Percentiles rank a stretch among this genome's conserved stretches.
Conservation (phyloP, 306 rosid species). For the Vigna mungo region DNA sequence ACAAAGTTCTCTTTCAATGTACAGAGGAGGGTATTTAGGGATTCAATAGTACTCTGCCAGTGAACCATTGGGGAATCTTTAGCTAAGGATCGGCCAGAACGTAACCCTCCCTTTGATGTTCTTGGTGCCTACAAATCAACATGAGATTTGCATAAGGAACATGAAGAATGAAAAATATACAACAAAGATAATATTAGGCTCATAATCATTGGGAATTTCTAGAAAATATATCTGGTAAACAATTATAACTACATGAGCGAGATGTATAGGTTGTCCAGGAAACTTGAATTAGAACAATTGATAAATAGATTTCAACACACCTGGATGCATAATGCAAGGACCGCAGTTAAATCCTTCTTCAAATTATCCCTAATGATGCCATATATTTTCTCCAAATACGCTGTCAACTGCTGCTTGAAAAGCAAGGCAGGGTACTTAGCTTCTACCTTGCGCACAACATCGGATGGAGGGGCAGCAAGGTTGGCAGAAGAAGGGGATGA, state of each 20-base stretch:
- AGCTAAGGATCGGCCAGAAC: constrained; percentile 72
- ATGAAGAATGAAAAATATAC: neutral
- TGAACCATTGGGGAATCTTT: constrained; percentile 77
- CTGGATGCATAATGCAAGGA: constrained; percentile 79
- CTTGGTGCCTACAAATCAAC: constrained; percentile 73
- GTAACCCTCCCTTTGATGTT: constrained; percentile 67
- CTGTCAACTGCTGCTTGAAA: constrained; percentile 94
- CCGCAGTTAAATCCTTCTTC: constrained; percentile 74
- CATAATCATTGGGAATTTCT: constrained; percentile 19
- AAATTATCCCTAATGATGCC: constrained; percentile 89
- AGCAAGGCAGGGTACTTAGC: constrained; percentile 91
- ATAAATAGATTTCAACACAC: constrained; percentile 49
- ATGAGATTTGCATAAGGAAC: constrained; percentile 24
- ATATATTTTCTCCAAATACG: constrained; percentile 87
- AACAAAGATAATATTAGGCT: neutral
- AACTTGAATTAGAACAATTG: constrained; percentile 26
- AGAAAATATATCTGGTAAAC: constrained; percentile 1
- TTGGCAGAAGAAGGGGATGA: constrained; percentile 82
- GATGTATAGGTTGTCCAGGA: constrained; percentile 14
- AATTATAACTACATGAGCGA: constrained; percentile 1
- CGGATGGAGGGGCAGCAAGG: constrained; percentile 63
- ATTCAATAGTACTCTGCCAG: constrained; percentile 88
- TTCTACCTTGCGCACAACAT: constrained; percentile 75
- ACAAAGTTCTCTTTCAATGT: constrained; percentile 85
- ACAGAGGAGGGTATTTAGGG: constrained; percentile 73